Evolutionary conservation across 2,329 filamentous ascomycete genomes (phyloP), one percentile per base, ranked within the genome.

Genomic region (Periconia sp.): DNA sequence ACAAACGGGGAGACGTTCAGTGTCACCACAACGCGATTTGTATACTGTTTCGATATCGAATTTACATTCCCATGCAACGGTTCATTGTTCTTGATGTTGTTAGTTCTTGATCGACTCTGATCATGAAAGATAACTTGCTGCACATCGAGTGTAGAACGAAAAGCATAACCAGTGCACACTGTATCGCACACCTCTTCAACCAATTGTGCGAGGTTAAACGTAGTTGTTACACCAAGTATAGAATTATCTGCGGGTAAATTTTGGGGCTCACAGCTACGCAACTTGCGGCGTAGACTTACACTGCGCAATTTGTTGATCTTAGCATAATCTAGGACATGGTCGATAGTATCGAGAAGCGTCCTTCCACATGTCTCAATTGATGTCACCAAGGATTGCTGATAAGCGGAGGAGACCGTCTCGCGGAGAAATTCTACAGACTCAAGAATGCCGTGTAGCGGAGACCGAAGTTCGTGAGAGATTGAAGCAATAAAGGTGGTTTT

Each of bases 401-500:
- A 66, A 4, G 59, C 47, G 5, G 54, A 56, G 12, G 56, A 52
- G 3, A 61, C 53, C 5, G 63, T 64, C 25, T 67, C 64, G 11
- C 56, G 53, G 3, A 68, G 51, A 19, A 67, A 65, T 31, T 65
- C 62, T 2, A 68, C 56, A 4, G 65, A 64, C 0, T 79, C 76
- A 0, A 85, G 65, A n/a, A 85, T 77, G 3, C 82, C 83, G 46
- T 85, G 82, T 0, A 86, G 67, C 0, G 83, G 82, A 1, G 78
- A 82, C 1, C 82, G 74, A 8, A 86, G 66, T 44, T 74, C 72
- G 40, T 74, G 72, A 2, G 64, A 69, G 23, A 74, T 71, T 4
- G 69, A 72, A 17, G 68, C 66, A 23, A 75, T 66, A 37, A 74
- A 72, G 5, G 70, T 68, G 2, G 66, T 67, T 42, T 74, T 73